Evolutionary conservation across 2,329 filamentous ascomycete genomes (phyloP).

Genomic region (Penicillium rolfsii): DNA sequence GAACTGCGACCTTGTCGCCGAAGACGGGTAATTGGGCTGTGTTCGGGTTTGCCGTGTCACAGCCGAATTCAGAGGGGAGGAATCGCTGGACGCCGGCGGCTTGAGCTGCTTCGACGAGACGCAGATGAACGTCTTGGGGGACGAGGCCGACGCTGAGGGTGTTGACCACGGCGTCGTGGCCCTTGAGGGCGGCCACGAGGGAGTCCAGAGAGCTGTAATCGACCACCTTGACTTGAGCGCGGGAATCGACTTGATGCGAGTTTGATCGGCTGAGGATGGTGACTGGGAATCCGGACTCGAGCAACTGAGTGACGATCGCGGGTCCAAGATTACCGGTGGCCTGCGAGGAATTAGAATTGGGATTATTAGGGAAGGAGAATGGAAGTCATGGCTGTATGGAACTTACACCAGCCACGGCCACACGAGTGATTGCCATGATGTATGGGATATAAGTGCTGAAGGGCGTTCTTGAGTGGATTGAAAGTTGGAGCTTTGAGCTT

Average conservation of each 20-base stretch:
- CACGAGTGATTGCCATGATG: constrained; percentile 18
- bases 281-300: constrained; percentile 16
- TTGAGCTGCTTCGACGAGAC: constrained; percentile 37
- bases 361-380: not conserved
- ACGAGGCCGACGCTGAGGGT: constrained; percentile 19
- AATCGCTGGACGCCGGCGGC: constrained; percentile 36
- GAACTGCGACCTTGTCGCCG: constrained; percentile 34
- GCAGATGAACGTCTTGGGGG: constrained; percentile 15
- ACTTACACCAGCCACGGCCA: constrained; percentile 20
- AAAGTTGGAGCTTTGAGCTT: not conserved
- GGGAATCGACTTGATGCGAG: constrained; percentile 11
- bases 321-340: constrained; percentile 21
- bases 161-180: constrained; percentile 36
- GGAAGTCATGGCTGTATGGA: not conserved
- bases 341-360: not conserved
- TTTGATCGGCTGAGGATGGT: constrained; percentile 17
- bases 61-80: constrained; percentile 44
- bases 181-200: constrained; percentile 28
- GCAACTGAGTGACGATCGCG: constrained; percentile 16
- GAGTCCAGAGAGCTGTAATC: constrained; percentile 19
- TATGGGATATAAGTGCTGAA: not conserved
- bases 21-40: constrained; percentile 36
- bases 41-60: constrained; percentile 33
- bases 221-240: constrained; percentile 10
- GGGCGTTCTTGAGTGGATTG: not conserved